Evolutionary conservation across 305 asterid genomes (phyloP).

Genomic region (Solanum aculeatissimum): DNA sequence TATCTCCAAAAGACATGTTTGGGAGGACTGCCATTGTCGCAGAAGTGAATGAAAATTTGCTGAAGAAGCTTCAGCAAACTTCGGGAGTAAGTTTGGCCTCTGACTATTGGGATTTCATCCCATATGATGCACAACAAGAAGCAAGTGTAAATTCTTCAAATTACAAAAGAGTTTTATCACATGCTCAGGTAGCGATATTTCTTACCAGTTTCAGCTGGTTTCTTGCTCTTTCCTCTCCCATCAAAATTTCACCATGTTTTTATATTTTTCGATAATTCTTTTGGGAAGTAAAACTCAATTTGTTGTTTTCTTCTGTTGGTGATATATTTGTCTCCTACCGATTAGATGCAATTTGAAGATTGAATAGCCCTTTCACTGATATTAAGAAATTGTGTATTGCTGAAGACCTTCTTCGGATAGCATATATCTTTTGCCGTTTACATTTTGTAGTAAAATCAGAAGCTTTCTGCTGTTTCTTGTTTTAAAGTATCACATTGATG

Average conservation of each 20-base stretch:
- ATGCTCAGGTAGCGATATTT: slow-evolving; percentile 56
- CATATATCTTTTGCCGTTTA: not conserved
- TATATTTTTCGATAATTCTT: not conserved
- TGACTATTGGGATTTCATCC: slow-evolving; percentile 87
- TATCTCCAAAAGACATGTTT: slow-evolving; percentile 60
- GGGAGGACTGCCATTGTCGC: slow-evolving; percentile 71
- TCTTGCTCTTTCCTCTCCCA: not conserved
- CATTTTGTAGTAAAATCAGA: not conserved
- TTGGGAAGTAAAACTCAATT: not conserved
- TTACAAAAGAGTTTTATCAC: slow-evolving; percentile 44
- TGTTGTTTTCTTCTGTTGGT: not conserved
- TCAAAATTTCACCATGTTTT: not conserved
- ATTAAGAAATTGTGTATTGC: not conserved
- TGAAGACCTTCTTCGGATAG: not conserved
- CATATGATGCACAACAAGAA: slow-evolving; percentile 43
- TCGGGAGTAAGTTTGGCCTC: slow-evolving; percentile 27
- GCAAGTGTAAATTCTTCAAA: slow-evolving; percentile 18
- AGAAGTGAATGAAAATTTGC: slow-evolving; percentile 33
- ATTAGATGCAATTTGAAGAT: not conserved
- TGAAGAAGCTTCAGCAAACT: slow-evolving; percentile 3
- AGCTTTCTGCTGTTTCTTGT: not conserved
- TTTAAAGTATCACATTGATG: not conserved
- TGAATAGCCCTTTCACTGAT: not conserved
- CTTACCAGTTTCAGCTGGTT: slow-evolving; percentile 3
- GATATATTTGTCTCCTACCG: not conserved